phyloP scores from a whole-genome alignment of 164 flowering plant genomes.

The Buxus sempervirens region DNA sequence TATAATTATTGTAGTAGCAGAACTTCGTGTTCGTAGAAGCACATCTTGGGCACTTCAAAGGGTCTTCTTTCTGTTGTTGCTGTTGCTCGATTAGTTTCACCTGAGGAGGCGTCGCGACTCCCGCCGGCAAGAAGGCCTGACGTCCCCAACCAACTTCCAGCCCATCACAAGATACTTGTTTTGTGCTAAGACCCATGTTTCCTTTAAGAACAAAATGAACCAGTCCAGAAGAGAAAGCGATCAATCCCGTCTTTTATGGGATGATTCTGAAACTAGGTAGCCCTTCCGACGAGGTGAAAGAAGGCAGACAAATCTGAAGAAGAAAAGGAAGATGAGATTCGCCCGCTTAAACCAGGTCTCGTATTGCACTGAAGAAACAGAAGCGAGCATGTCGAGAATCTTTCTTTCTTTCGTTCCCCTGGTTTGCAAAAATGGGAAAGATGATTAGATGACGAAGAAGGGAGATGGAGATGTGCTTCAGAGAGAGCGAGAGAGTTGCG shows the following conservation, averaged over 20 bases:
- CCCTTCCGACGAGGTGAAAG: constrained; percentile 30
- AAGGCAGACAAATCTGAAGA: constrained; percentile 26
- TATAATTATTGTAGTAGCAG: constrained; percentile 86
- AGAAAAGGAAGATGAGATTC: constrained; percentile 25
- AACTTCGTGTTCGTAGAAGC: constrained; percentile 72
- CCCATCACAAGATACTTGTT: constrained; percentile 44
- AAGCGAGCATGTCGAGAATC: constrained; percentile 34
- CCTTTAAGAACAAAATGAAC: background rate
- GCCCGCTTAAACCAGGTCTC: constrained; percentile 5
- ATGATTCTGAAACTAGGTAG: background rate
- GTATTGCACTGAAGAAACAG: background rate
- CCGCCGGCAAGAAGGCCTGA: constrained; percentile 26
- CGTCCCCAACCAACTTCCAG: constrained; percentile 32
- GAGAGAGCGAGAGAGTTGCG: background rate
- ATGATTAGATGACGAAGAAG: background rate
- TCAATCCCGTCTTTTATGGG: no score
- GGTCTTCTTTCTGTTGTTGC: constrained; percentile 30
- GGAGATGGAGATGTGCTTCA: constrained; percentile 7
- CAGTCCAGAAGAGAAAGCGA: background rate
- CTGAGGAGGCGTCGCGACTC: constrained; percentile 20
- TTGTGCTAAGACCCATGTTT: constrained; percentile 58
- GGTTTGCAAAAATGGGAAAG: no score
- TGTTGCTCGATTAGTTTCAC: constrained; percentile 3
- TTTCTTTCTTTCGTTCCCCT: constrained; percentile 10
- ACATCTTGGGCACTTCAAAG: constrained; percentile 74